Base-by-base conservation (phyloP, 148 eudicot genomes). In the Rhododendron molle region DNA sequence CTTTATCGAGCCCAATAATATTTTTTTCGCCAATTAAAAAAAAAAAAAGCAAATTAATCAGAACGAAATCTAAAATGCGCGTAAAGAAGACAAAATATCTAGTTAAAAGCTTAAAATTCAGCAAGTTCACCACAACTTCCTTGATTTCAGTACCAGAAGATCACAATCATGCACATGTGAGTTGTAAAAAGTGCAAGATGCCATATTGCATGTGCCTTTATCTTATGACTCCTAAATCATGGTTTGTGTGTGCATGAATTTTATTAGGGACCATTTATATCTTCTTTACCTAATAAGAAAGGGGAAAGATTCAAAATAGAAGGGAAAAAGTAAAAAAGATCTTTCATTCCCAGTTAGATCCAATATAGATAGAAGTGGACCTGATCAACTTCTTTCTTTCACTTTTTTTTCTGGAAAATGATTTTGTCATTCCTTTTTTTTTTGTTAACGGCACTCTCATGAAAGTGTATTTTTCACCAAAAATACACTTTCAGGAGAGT, bases 211-310 rank as follows among this genome's bases (percentile, higher is more conserved):
- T 81, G 47, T 50, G 84, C n/a, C 78, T 80, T 9, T 26, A 67
- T 67, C 32, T n/a, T 67, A 11, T 10, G 32, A 67, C 12, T 26
- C 84, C 28, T 81, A 83, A 44, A 36, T 34, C 38, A 20, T 52
- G 80, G 49, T 36, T 81, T 50, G 26, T 18, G 34, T 52, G 34
- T 52, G 40, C 40, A 11, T 72, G 71, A 80, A 3, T 54, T 54
- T 54, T 18, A 2, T 21, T 34, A 36, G 86, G 88, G 85, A 86
- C 85, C 85, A 83, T 76, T 62, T 85, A 2, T 12, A 43, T 36
- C 56, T 40, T 9, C 76, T 76, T 85, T 43, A n/a, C 21, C 50
- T 21, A 23, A 21, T 62, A 85, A 85, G 46, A 50, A 5, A 7
- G 76, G 32, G 49, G 5, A 52, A 52, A 9, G 32, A 30, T n/a